Evolutionary conservation across 257 asterid species (phyloP), one percentile per base, ranked within the genome.

Genomic region (Nicotiana paniculata): DNA sequence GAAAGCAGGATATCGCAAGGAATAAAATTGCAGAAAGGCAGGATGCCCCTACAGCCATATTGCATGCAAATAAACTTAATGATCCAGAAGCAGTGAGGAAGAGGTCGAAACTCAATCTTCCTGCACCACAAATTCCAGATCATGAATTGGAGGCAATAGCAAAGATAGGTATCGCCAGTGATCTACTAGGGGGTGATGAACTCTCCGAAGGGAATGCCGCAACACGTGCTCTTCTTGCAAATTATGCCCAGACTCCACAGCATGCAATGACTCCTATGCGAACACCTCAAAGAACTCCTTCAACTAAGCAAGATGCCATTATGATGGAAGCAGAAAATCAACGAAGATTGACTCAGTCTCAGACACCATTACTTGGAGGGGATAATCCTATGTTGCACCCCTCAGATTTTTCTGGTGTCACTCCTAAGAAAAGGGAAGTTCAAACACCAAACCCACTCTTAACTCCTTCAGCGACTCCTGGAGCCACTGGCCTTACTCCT

Each of bases 241-340:
- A 83, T 84, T 92, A 94, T 87, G 92, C 95, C 33, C 93, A 95
- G 89, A 93, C 98, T 15, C 98, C 98, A n/a, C 87, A 89, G 5
- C 96, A 88, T 85, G 98, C 98, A 61, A 89, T 91, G 97, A 95
- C 98, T 84, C 98, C 98, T 32, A 69, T 89, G 88, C 86, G 97
- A 84, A 91, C 98, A 55, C 98, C 98, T 64, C 99, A 93, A 77
- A 88, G 99, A 82, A 96, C 99, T 57, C 99, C 99, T 70, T 91
- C 96, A 33, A 92, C 93, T 72, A 94, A 92, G 90, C 98, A 93
- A 83, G 99, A 96, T 53, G 94, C 99, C 7, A 89, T 96, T 66
- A 92, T 94, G 98, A 94, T 93, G 99, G 99, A 94, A 80, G 99
- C 99, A 4, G 97, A 96, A 90, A 96, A 94, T 75, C 97, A 93